phyloP scores from a whole-genome alignment of 2,329 filamentous ascomycete species.

The Ramichloridium luteum region DNA sequence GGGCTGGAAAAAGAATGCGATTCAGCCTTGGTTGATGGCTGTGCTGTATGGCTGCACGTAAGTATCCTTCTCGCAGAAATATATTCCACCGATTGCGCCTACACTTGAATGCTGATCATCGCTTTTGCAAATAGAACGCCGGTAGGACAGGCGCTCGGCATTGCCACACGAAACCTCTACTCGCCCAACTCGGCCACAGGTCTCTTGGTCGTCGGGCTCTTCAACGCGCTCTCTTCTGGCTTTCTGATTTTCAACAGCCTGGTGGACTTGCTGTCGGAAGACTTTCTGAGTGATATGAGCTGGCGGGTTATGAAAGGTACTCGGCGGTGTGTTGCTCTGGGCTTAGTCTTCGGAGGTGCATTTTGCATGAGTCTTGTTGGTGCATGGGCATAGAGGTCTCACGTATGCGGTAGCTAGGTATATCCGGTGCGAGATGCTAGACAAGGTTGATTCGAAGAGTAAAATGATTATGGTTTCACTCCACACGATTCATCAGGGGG shows the following conservation, averaged over 20 bases:
- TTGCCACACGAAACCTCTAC: constrained; percentile 32
- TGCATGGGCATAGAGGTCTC: constrained; percentile 49
- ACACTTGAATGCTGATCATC: no score
- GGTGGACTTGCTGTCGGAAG: constrained; percentile 34
- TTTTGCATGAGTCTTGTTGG: constrained; percentile 52
- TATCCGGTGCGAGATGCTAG: no score
- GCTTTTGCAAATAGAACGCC: constrained; percentile 24
- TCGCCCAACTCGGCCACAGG: constrained; percentile 32
- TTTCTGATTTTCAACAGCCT: constrained; percentile 35
- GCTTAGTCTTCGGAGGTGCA: constrained; percentile 45
- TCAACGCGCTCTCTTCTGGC: constrained; percentile 36
- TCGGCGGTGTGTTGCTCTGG: constrained; percentile 46
- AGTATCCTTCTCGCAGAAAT: background rate
- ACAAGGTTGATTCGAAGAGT: no score
- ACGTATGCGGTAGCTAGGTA: no score
- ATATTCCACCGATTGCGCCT: no score
- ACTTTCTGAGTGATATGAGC: constrained; percentile 47
- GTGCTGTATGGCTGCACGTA: constrained; percentile 44
- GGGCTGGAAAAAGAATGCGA: constrained; percentile 34
- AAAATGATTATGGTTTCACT: no score
- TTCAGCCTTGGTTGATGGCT: constrained; percentile 59
- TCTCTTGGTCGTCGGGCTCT: constrained; percentile 32
- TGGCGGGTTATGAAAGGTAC: constrained; percentile 45
- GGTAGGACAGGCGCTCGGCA: constrained; percentile 33
- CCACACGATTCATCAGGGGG: no score